phyloP scores from a whole-genome alignment of 805 yeast species.

The Candida chauliodis region DNA sequence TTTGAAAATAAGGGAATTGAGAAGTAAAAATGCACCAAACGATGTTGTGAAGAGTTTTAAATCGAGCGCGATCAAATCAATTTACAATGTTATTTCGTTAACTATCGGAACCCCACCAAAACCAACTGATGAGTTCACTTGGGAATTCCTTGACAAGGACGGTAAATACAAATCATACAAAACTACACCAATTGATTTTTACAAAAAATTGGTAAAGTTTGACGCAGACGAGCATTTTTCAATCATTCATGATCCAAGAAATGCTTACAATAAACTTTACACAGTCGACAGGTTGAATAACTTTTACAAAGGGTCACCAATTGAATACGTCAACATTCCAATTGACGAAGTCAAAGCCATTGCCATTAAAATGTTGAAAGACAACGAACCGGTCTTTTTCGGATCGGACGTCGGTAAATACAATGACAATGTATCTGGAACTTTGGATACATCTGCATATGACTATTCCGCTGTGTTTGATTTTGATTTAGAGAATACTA shows the following conservation, averaged over 20 bases:
- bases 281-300: slow-evolving; percentile 75
- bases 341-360: slow-evolving; percentile 54
- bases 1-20: slow-evolving; percentile 55
- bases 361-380: slow-evolving; percentile 65
- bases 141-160: slow-evolving; percentile 78
- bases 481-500: slow-evolving; percentile 49
- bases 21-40: slow-evolving; percentile 39
- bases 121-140: slow-evolving; percentile 60
- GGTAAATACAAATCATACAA: slow-evolving; percentile 50
- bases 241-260: slow-evolving; percentile 79
- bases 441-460: slow-evolving; percentile 70
- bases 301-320: slow-evolving; percentile 65
- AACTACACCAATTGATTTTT: slow-evolving; percentile 66
- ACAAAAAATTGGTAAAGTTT: slow-evolving; percentile 49
- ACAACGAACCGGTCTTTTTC: slow-evolving; percentile 78
- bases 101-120: slow-evolving; percentile 78
- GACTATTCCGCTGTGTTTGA: slow-evolving; percentile 57
- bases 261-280: slow-evolving; percentile 58
- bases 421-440: slow-evolving; percentile 55
- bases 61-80: slow-evolving; percentile 50
- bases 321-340: slow-evolving; percentile 67
- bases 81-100: slow-evolving; percentile 63
- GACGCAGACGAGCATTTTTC: slow-evolving; percentile 57
- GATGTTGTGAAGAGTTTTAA: slow-evolving; percentile 32
- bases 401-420: slow-evolving; percentile 88